Percentiles rank a stretch among this genome's conserved stretches.
Evolutionary conservation across 805 yeast species (phyloP).

Genomic region (Wickerhamomyces canadensis): DNA sequence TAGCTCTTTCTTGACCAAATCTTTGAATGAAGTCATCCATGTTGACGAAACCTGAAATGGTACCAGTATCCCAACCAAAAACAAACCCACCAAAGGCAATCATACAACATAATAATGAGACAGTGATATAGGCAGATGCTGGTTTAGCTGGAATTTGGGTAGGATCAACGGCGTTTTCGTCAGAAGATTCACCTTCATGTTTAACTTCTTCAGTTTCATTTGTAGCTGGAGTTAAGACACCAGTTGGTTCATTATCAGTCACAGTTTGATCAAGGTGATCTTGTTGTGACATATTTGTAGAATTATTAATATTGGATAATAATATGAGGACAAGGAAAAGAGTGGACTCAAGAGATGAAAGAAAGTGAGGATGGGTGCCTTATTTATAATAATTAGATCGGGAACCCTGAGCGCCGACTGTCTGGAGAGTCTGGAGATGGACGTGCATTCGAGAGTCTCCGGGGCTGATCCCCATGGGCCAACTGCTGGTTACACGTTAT

Average conservation of each 20-base stretch:
- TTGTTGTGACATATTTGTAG: slow-evolving; percentile 12
- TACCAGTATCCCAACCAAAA: slow-evolving; percentile 80
- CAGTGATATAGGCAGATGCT: slow-evolving; percentile 25
- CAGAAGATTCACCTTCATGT: slow-evolving; percentile 10
- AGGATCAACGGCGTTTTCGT: slow-evolving; percentile 2
- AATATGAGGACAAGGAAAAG: not conserved
- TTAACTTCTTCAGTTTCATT: slow-evolving; percentile 13
- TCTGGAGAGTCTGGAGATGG: not conserved
- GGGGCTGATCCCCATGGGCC: slow-evolving; percentile 3
- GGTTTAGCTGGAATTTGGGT: slow-evolving; percentile 28
- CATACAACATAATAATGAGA: slow-evolving; percentile 28
- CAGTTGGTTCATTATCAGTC: slow-evolving; percentile 9
- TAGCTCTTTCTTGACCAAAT: slow-evolving; percentile 44
- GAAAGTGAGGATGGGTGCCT: not conserved
- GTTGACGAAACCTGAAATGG: slow-evolving; percentile 68
- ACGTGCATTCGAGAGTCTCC: not conserved
- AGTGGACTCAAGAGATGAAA: too few relatives aligned
- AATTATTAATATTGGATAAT: not conserved
- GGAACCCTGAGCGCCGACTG: too few relatives aligned
- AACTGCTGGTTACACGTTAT: too few relatives aligned
- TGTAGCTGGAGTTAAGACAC: slow-evolving; percentile 20
- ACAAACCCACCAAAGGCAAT: slow-evolving; percentile 76
- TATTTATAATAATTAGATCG: not conserved
- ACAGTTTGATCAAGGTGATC: slow-evolving; percentile 4
- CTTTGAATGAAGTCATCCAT: slow-evolving; percentile 46